These are phyloP conservation scores for Chaetoscypha palmicola DNA, from an alignment of 2,329 filamentous ascomycete genomes.

Conservation along the genomic window DNA sequence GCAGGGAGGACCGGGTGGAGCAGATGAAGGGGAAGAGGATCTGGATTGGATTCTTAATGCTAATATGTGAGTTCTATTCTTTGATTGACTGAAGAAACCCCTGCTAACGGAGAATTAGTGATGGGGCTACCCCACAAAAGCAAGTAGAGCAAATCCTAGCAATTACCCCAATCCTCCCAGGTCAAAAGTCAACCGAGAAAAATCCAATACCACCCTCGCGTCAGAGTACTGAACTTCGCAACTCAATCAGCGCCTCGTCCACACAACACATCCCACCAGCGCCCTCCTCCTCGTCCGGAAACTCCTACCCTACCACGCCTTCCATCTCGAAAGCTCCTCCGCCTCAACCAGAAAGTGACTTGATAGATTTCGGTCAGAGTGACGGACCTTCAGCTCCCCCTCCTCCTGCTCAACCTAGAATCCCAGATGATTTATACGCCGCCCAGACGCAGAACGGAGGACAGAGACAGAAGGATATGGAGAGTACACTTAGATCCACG, in stretches of 20 bases:
- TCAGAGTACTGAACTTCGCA: constrained; percentile 9
- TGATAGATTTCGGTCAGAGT: constrained; percentile 52
- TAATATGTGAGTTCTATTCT: constrained; percentile 54
- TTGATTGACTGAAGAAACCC: no score
- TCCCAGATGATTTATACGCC: constrained; percentile 21
- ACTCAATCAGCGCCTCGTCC: constrained; percentile 5
- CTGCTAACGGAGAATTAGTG: no score
- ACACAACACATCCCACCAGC: constrained; percentile 1
- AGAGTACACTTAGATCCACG: constrained; percentile 23
- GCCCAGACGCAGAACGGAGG: constrained; percentile 24
- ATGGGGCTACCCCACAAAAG: constrained; percentile 58
- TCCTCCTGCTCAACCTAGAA: constrained; percentile 7
- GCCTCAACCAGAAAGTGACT: constrained; percentile 31
- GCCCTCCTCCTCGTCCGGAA: background rate
- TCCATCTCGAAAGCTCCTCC: constrained; percentile 8
- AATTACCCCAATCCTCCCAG: constrained; percentile 77
- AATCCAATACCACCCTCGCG: constrained; percentile 48
- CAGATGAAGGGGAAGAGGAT: constrained; percentile 77
- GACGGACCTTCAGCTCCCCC: background rate
- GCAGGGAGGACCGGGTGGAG: constrained; percentile 59
- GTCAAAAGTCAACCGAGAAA: constrained; percentile 54
- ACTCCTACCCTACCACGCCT: background rate
- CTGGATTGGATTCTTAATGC: constrained; percentile 94
- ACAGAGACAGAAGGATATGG: constrained; percentile 26
- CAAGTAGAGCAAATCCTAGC: constrained; percentile 77